These are phyloP conservation scores for Coemansia asiatica DNA, from an alignment of 192 early-diverging fungal genomes.

Conservation along the genomic window DNA sequence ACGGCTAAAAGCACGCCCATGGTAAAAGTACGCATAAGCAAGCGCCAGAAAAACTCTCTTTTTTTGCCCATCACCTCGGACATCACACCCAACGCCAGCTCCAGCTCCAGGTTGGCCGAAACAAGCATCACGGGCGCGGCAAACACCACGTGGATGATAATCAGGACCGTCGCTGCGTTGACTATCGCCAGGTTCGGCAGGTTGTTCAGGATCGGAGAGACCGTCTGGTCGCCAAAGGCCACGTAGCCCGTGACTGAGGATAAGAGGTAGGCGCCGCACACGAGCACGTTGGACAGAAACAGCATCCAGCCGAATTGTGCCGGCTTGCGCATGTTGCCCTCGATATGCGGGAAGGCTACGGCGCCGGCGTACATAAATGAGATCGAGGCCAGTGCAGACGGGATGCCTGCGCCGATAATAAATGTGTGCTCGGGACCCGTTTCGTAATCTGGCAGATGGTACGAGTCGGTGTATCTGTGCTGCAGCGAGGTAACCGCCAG, in stretches of 20 bases:
- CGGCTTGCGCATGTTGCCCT: conserved; percentile 76
- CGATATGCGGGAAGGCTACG: conserved; percentile 80
- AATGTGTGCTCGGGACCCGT: conserved; percentile 45
- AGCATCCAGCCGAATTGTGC: conserved; percentile 68
- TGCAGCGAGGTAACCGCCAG: conserved; percentile 37
- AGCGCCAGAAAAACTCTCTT: conserved; percentile 60
- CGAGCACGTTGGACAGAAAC: conserved; percentile 61
- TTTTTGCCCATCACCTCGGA: conserved; percentile 54
- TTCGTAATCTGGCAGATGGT: conserved; percentile 36
- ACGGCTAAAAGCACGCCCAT: conserved; percentile 63
- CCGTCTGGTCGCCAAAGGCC: conserved; percentile 67
- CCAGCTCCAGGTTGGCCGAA: conserved; percentile 72
- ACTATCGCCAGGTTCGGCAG: conserved; percentile 64
- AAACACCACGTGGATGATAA: conserved; percentile 79
- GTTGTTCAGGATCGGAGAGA: conserved; percentile 70
- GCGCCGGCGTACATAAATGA: conserved; percentile 84
- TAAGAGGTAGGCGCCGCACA: conserved; percentile 68
- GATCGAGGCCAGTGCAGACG: conserved; percentile 74
- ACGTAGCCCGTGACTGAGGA: conserved; percentile 72
- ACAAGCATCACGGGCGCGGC: conserved; percentile 78
- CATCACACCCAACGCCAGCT: conserved; percentile 65
- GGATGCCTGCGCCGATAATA: conserved; percentile 69
- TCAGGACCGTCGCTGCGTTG: conserved; percentile 68
- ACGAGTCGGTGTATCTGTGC: conserved; percentile 43
- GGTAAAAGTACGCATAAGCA: conserved; percentile 60